phyloP scores from a whole-genome alignment of 2,329 filamentous ascomycete genomes.

The Fusarium buharicum region DNA sequence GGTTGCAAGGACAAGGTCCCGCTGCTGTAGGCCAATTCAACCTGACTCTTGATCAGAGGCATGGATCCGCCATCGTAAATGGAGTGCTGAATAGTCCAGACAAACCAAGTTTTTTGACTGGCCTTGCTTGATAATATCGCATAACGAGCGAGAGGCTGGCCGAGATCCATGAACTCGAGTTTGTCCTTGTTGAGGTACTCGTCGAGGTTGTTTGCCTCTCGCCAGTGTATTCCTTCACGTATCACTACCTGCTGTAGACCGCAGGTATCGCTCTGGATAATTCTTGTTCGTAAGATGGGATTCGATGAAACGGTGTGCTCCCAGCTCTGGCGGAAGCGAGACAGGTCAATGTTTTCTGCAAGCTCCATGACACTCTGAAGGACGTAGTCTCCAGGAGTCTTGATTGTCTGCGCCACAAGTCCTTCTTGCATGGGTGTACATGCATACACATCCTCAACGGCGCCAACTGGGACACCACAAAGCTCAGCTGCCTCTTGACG shows the following conservation, averaged over 20 bases:
- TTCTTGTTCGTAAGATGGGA: constrained; percentile 13
- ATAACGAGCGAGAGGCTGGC: not conserved
- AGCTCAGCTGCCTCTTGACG: constrained; percentile 2
- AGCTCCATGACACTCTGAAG: constrained; percentile 7
- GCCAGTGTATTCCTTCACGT: not conserved
- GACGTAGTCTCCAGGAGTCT: constrained; percentile 8
- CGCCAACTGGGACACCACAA: not conserved
- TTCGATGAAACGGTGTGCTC: not conserved
- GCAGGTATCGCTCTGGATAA: not conserved
- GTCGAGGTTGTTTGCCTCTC: not conserved
- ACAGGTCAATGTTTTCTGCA: not conserved
- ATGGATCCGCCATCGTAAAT: constrained; percentile 48
- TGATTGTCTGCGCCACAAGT: constrained; percentile 6
- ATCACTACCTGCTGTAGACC: constrained; percentile 10
- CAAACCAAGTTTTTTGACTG: constrained; percentile 1
- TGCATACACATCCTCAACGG: not conserved
- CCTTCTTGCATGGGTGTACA: not conserved
- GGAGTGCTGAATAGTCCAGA: constrained; percentile 37
- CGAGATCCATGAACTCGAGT: constrained; percentile 7
- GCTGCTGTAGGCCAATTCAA: not conserved
- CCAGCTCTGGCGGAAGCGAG: constrained; percentile 1
- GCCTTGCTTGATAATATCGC: not conserved
- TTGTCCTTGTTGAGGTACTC: constrained; percentile 1
- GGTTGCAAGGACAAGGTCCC: not conserved
- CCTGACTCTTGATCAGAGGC: constrained; percentile 46